These are phyloP conservation scores for Eucalyptus regnans DNA, from an alignment of 345 rosid genomes.

Conservation along the genomic window DNA sequence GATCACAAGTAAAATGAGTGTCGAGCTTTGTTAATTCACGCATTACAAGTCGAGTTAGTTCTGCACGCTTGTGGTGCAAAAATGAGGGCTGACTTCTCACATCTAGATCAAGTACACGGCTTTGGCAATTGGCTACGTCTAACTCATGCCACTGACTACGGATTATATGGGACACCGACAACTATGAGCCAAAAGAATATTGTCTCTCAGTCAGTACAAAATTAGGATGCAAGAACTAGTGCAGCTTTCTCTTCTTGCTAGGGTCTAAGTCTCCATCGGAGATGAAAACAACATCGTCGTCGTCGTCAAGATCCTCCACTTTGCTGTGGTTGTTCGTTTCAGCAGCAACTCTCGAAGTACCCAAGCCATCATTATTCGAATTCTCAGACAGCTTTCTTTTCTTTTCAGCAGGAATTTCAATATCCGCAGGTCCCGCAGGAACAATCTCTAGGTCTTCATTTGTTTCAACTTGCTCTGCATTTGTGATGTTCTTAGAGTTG, in stretches of 20 bases:
- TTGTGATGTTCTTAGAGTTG: constrained; percentile 18
- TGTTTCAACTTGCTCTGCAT: background rate
- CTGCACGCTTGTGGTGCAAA: constrained; percentile 3
- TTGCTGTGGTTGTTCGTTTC: constrained; percentile 19
- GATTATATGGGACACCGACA: background rate
- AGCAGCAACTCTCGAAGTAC: background rate
- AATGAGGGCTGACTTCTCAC: background rate
- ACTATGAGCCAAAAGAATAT: constrained; percentile 31
- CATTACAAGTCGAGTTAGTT: background rate
- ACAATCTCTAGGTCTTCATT: background rate
- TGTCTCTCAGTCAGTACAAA: constrained; percentile 23
- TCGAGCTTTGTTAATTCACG: background rate
- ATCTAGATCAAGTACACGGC: background rate
- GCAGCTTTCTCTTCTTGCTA: constrained; percentile 40
- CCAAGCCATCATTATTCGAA: background rate
- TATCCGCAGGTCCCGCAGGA: background rate
- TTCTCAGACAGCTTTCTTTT: constrained; percentile 44
- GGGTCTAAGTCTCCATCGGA: constrained; percentile 14
- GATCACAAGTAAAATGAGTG: background rate
- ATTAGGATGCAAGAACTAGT: constrained; percentile 22
- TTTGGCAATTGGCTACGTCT: background rate
- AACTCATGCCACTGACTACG: background rate
- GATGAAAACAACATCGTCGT: constrained; percentile 37
- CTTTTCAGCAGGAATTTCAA: constrained; percentile 10
- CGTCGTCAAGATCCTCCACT: constrained; percentile 38